A percentile compares a stretch with the other conserved stretches of the same genome.
Conservation (phyloP, 305 asterid species). For the Fraxinus albicans region DNA sequence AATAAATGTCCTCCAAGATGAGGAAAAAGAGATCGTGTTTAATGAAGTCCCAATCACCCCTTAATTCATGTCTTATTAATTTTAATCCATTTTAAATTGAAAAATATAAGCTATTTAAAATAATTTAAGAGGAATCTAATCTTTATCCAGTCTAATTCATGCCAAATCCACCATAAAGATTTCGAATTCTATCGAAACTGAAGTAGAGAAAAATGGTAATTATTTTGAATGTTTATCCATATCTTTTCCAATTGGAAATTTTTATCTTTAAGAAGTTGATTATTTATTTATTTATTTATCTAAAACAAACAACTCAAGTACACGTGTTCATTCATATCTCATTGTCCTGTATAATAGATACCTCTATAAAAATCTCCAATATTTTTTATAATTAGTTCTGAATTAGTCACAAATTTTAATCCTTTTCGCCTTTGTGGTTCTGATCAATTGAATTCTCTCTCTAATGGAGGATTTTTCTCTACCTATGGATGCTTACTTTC, state of each 20-base stretch:
- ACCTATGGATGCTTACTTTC: conserved; percentile 50
- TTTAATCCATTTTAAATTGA: too few species aligned
- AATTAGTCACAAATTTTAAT: neutral
- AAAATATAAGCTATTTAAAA: too few species aligned
- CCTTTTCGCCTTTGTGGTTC: neutral
- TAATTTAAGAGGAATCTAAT: neutral
- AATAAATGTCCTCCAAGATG: conserved; percentile 10
- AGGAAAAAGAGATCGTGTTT: too few species aligned
- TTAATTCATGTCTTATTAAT: too few species aligned
- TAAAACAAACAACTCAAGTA: neutral
- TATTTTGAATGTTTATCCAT: neutral
- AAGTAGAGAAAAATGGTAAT: neutral
- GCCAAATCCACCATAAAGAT: neutral
- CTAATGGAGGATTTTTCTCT: conserved; percentile 48
- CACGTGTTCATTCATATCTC: neutral
- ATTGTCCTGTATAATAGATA: neutral
- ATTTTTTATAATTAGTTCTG: neutral
- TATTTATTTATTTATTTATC: neutral
- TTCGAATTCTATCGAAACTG: neutral
- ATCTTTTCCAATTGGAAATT: neutral
- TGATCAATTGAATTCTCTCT: neutral
- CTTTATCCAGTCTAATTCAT: neutral
- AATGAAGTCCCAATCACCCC: too few species aligned
- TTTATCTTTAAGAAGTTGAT: neutral
- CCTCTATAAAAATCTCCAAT: neutral